Base-by-base conservation (phyloP, 345 rosid genomes). In the Stellera chamaejasme region DNA sequence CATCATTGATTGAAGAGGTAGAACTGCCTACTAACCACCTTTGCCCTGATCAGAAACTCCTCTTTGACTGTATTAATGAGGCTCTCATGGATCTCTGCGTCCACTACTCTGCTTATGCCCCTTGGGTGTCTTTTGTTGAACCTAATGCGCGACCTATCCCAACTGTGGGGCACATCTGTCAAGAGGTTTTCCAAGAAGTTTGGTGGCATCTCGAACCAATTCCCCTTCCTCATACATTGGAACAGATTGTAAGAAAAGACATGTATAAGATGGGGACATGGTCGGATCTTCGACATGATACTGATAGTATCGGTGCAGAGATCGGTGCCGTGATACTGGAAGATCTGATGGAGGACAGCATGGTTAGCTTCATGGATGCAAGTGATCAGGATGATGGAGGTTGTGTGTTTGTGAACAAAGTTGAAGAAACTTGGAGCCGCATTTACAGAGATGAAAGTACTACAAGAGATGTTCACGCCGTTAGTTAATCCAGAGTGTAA, bases 1-100 rank as follows among this genome's bases (percentile, higher is more conserved):
- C 70, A 36, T 79, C 87, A 43, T 53, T 84, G 62, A 56, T 66
- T 55, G 69, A 73, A 26, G 85, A 80, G 58, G 63, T 77, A 41
- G 75, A 79, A 55, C 81, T 82, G 79, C 79, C 61, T 41, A 64
- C 83, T 12, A 78, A 69, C 77, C 69, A 69, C 44, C 70, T 79
- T 60, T 81, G 87, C 64, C 47, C 6, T n/a, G 78, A 75, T 32
- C 66, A 73, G 58, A 69, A 75, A 54, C 83, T 87, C 49, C 79
- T 89, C 51, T 84, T 82, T 26, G 87, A 89, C 69, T 81, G 86
- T 59, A 78, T 83, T 55, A 83, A 84, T 9, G 99, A 93, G 68
- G 88, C 75, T 73, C 86, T 93, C 46, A 46, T 69, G 71, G 91
- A 84, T 71, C 59, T 84, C 44, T 81, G 78, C 46, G 77, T 59